These are phyloP conservation scores for Fistulinella prunicolor DNA, from an alignment of 768 basidiomycete species.

Conservation along the genomic window DNA sequence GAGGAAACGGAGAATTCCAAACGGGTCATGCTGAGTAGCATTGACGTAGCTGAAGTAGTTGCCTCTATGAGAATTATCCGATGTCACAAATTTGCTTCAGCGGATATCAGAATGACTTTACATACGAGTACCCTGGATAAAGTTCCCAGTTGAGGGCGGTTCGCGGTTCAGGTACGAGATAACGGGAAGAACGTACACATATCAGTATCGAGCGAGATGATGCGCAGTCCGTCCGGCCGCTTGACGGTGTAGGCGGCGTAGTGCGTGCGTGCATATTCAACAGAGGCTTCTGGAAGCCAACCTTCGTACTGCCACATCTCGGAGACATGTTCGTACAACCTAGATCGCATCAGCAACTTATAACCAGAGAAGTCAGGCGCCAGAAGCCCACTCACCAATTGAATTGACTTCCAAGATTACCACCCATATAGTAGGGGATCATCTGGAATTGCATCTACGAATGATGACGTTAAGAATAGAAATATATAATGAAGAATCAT, in stretches of 20 bases:
- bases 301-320: conserved; percentile 44
- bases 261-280: conserved; percentile 41
- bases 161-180: not conserved
- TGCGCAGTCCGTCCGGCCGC: conserved; percentile 42
- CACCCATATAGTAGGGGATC: conserved; percentile 39
- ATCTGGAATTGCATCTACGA: conserved; percentile 28
- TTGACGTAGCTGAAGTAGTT: conserved; percentile 53
- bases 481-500: not conserved
- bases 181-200: conserved; percentile 36
- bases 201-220: conserved; percentile 52
- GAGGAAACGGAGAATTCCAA: conserved; percentile 48
- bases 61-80: conserved; percentile 21
- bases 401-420: conserved; percentile 35
- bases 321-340: conserved; percentile 51
- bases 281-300: conserved; percentile 41
- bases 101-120: not conserved
- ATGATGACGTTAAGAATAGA: not conserved
- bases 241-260: conserved; percentile 47
- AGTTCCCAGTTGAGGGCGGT: not conserved
- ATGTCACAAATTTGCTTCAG: not conserved
- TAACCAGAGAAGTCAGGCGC: not conserved
- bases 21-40: conserved; percentile 41
- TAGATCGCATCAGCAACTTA: conserved; percentile 6
- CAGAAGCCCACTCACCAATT: conserved; percentile 34
- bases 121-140: conserved; percentile 35